Evolutionary conservation across 2,329 filamentous ascomycete genomes (phyloP), one percentile per base, ranked within the genome.

Genomic region (Aspergillus vadensis): DNA sequence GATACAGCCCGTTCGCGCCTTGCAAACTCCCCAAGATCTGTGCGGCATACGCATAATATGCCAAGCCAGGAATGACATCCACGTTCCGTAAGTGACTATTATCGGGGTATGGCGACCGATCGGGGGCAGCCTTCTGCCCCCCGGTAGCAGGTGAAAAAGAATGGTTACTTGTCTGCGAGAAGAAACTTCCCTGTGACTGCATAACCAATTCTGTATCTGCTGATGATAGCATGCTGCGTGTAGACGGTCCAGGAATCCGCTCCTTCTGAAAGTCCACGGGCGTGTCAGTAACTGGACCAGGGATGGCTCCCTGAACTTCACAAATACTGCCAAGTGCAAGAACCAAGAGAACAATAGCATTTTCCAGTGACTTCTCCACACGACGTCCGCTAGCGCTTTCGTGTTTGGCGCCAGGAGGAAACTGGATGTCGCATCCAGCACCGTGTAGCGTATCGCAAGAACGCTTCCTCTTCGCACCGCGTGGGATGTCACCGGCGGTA

Each of bases 321-420:
- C 91, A 94, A 12, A 98, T 90, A 70, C 92, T 92, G 17, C 95
- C 95, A 5, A 99, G 79, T 0, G 94, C 94, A 57, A 98, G 82
- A 1, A 97, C 86, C 4, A 94, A 82, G 2, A 97, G 82, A 1
- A 97, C 86, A 41, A 98, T 83, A 0, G 92, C 92, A 66, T 91
- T 96, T 56, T 88, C 85, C 15, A 95, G 87, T 7, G 89, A 91
- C 55, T 88, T 75, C 49, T 79, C 77, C 19, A 81, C 76, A n/a
- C 69, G 65, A 21, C 60, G 63, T 44, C 62, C 59, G 21, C 57
- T 12, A 6, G 58, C 25, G 3, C 43, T 51, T n/a, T 69, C 64
- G 1, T 60, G 47, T 27, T 57, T 64, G 4, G 59, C 56, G 25
- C 58, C 55, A 30, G 64, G 56, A 21, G 67, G 66, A 5, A 66